phyloP scores from a whole-genome alignment of 129 eudicot species.

The Heracleum sosnowskyi region DNA sequence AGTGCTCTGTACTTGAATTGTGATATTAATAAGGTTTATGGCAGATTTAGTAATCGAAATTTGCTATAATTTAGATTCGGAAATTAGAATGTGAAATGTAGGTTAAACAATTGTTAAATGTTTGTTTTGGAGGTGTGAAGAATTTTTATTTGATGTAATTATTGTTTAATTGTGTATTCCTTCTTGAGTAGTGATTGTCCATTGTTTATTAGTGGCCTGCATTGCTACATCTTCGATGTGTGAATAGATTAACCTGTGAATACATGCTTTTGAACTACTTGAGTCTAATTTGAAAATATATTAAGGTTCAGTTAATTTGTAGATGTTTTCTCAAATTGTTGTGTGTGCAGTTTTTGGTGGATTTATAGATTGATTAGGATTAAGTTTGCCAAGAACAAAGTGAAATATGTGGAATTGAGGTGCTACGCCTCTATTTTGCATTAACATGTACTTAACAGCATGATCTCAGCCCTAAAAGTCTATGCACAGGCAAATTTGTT shows the following conservation, averaged over 20 bases:
- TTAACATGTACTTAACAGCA: background rate
- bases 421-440: background rate
- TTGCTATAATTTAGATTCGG: background rate
- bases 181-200: background rate
- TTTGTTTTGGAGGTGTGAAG: background rate
- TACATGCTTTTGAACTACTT: background rate
- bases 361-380: background rate
- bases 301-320: background rate
- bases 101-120: background rate
- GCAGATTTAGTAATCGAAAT: too few relatives aligned
- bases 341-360: background rate
- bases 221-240: background rate
- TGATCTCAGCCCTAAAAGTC: background rate
- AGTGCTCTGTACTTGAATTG: background rate
- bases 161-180: background rate
- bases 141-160: background rate
- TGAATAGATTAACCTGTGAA: too few relatives aligned
- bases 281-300: background rate
- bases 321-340: background rate
- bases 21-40: background rate
- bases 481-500: background rate
- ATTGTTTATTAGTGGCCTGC: background rate
- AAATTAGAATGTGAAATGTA: background rate
- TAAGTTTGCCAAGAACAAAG: background rate
- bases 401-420: background rate